phyloP scores from a whole-genome alignment of 257 asterid species.

The Solanum rostratum region DNA sequence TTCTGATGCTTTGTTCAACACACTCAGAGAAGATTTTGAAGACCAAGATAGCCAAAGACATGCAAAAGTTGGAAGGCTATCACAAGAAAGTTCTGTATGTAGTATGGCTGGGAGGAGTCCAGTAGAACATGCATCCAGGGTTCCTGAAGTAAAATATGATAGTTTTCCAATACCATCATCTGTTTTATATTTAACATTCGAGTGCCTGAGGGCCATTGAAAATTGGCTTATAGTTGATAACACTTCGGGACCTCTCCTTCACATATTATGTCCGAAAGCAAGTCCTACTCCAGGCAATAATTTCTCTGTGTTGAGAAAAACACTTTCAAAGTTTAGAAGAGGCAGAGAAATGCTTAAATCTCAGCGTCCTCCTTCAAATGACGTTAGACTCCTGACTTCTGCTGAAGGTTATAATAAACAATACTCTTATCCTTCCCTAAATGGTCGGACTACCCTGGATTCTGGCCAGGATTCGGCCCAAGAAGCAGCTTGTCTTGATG shows the following conservation, averaged over 20 bases:
- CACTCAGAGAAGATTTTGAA: slow-evolving; percentile 39
- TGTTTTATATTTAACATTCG: slow-evolving; percentile 66
- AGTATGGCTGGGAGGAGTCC: slow-evolving; percentile 51
- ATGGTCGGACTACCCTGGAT: slow-evolving; percentile 29
- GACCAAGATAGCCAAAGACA: slow-evolving; percentile 76
- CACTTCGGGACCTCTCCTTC: slow-evolving; percentile 39
- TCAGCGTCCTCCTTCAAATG: slow-evolving; percentile 18
- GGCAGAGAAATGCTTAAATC: slow-evolving; percentile 44
- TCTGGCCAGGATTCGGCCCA: slow-evolving; percentile 28
- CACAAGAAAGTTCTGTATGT: slow-evolving; percentile 74
- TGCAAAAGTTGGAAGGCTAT: slow-evolving; percentile 92
- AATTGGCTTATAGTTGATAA: slow-evolving; percentile 74
- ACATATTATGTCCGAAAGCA: slow-evolving; percentile 40
- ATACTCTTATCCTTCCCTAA: slow-evolving; percentile 10
- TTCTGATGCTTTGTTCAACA: slow-evolving; percentile 27
- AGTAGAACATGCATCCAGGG: slow-evolving; percentile 33
- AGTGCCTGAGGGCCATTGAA: slow-evolving; percentile 83
- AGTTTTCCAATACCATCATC: slow-evolving; percentile 47
- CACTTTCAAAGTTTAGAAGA: slow-evolving; percentile 64
- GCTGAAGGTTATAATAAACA: slow-evolving; percentile 6
- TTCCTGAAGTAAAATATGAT: slow-evolving; percentile 19
- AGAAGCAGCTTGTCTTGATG: slow-evolving; percentile 20
- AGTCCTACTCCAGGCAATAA: slow-evolving; percentile 49
- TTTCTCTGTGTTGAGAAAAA: slow-evolving; percentile 52
- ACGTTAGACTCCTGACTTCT: neutral